Percentiles rank a stretch among this genome's conserved stretches.
These are phyloP conservation scores for Globisporangium recalcitrans DNA, from an alignment of 352 stramenopile species.

Conservation along the genomic window DNA sequence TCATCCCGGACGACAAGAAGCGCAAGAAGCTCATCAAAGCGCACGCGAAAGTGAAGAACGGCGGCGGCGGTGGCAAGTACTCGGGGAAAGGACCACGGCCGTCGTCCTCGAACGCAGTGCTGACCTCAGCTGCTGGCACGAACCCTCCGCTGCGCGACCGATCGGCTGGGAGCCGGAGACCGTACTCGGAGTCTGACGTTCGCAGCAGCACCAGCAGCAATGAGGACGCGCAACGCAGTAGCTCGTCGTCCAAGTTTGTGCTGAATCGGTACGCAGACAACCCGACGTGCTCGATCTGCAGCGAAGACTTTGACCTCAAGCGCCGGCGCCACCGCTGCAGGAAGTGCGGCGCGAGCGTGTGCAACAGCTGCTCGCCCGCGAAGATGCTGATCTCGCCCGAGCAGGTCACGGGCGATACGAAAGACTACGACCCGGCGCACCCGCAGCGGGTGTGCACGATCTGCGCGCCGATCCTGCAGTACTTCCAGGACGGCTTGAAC, in stretches of 20 bases:
- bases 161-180: constrained; percentile 26
- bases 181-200: constrained; percentile 40
- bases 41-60: constrained; percentile 32
- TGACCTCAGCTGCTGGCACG: constrained; percentile 21
- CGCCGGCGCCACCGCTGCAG: constrained; percentile 63
- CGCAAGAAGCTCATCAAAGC: constrained; percentile 66
- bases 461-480: constrained; percentile 70
- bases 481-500: constrained; percentile 64
- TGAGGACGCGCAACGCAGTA: constrained; percentile 19
- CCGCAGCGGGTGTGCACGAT: constrained; percentile 81
- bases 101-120: constrained; percentile 28
- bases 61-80: not conserved
- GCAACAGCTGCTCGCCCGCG: constrained; percentile 58
- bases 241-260: constrained; percentile 28
- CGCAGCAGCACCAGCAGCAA: constrained; percentile 37
- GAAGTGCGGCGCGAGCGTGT: constrained; percentile 70
- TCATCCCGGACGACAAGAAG: constrained; percentile 77
- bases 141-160: constrained; percentile 19
- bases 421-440: constrained; percentile 64
- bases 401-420: constrained; percentile 44
- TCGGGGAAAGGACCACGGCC: constrained; percentile 20
- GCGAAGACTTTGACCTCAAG: constrained; percentile 73
- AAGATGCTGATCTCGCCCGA: constrained; percentile 75
- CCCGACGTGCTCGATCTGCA: constrained; percentile 72
- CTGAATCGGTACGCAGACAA: constrained; percentile 50